A percentile compares a stretch with the other conserved stretches of the same genome.
Evolutionary conservation across 2,329 filamentous ascomycete species (phyloP).

Genomic region (Pyricularia grisea): DNA sequence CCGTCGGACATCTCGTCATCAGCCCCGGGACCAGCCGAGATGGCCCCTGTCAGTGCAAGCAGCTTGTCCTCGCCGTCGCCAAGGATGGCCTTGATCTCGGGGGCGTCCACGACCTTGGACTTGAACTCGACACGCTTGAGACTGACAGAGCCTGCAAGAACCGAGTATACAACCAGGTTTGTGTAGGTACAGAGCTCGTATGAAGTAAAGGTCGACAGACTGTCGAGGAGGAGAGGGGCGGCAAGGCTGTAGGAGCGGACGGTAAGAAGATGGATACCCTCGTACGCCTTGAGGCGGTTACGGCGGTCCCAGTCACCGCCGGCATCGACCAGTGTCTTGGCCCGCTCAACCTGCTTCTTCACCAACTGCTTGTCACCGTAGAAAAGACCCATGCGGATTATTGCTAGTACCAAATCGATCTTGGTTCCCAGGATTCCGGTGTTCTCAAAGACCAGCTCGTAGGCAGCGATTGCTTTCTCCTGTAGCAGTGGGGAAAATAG

Average conservation of each 20-base stretch:
- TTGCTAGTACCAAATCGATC: constrained; percentile 93
- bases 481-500: constrained; percentile 24
- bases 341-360: constrained; percentile 88
- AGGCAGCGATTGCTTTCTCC: constrained; percentile 90
- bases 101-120: constrained; percentile 95
- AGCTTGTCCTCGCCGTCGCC: constrained; percentile 84
- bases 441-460: constrained; percentile 92
- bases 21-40: constrained; percentile 72
- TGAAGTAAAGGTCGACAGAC: constrained; percentile 94
- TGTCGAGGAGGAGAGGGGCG: constrained; percentile 90
- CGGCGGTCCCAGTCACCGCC: constrained; percentile 98
- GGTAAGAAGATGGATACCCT: constrained; percentile 86
- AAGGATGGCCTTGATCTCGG: constrained; percentile 95
- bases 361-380: constrained; percentile 88
- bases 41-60: constrained; percentile 67
- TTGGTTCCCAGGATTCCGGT: constrained; percentile 94
- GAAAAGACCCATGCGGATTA: constrained; percentile 92
- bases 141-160: constrained; percentile 86
- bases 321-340: constrained; percentile 81
- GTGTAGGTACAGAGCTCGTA: constrained; percentile 98
- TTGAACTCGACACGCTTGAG: constrained; percentile 98
- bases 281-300: constrained; percentile 97
- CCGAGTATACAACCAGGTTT: constrained; percentile 86
- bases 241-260: constrained; percentile 83
- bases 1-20: constrained; percentile 68